Percentiles rank a stretch among this genome's conserved stretches.
Conservation (phyloP, 2,329 filamentous ascomycete species). For the Tolypocladium cylindrosporum region DNA sequence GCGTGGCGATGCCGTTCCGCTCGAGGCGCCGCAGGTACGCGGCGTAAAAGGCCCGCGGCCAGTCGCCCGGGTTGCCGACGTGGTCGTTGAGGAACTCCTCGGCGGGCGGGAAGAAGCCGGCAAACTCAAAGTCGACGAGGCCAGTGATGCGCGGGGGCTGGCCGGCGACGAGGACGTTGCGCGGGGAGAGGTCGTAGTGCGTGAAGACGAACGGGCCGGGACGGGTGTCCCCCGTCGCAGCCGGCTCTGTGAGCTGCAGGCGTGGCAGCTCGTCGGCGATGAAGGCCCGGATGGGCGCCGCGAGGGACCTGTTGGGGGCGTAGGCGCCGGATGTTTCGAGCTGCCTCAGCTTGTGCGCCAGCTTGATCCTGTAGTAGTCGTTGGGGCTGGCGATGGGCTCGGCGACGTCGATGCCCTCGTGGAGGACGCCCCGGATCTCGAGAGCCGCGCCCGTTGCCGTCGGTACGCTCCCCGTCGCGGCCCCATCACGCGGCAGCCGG, state of each 20-base stretch:
- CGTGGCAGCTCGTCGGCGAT: conserved; percentile 4
- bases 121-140: conserved; percentile 14
- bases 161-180: conserved; percentile 10
- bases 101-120: conserved; percentile 10
- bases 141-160: conserved; percentile 8
- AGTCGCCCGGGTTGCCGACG: conserved; percentile 5
- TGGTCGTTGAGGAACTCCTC: conserved; percentile 11
- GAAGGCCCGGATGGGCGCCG: neutral
- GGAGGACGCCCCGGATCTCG: conserved; percentile 1
- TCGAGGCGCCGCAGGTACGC: conserved; percentile 5
- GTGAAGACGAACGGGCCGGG: conserved; percentile 7
- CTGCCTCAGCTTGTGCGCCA: conserved; percentile 4
- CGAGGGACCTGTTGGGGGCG: conserved; percentile 1
- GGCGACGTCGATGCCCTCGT: conserved; percentile 4
- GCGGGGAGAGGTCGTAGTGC: conserved; percentile 12
- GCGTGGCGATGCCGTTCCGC: conserved; percentile 2
- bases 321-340: conserved; percentile 2
- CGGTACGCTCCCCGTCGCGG: neutral
- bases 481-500: neutral
- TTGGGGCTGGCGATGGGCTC: conserved; percentile 4
- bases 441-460: neutral
- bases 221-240: neutral
- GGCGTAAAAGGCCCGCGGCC: conserved; percentile 4
- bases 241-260: neutral
- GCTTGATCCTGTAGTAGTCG: conserved; percentile 6